These are phyloP conservation scores for Didymella pomorum DNA, from an alignment of 2,329 filamentous ascomycete genomes.

Conservation along the genomic window DNA sequence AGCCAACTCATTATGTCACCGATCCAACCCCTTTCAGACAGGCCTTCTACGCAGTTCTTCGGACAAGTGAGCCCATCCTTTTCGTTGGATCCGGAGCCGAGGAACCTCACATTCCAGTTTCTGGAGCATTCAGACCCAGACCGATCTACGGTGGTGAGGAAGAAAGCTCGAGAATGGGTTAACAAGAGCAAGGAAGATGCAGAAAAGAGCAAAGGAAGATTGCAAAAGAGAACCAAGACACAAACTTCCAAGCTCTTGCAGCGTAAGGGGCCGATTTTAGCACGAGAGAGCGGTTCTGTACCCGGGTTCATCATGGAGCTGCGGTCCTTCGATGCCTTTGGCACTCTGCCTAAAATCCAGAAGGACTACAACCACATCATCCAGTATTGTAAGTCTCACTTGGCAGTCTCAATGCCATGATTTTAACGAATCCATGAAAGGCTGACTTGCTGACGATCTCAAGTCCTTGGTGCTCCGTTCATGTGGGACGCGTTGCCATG, in stretches of 20 bases:
- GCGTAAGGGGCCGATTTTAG: background rate
- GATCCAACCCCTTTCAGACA: no score
- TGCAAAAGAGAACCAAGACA: background rate
- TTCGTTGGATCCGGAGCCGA: background rate
- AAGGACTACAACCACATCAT: background rate
- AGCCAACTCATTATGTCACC: no score
- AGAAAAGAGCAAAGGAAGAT: background rate
- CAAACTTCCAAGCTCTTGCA: background rate
- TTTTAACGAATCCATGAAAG: no score
- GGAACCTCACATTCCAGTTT: background rate
- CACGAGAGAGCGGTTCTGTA: background rate
- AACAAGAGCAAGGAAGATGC: slow-evolving; percentile 3
- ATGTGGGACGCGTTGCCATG: background rate
- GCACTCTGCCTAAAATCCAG: background rate
- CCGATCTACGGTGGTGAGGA: background rate
- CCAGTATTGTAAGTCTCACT: background rate
- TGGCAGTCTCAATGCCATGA: no score
- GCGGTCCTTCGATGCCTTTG: background rate
- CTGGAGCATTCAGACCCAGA: background rate
- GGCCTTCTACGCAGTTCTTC: background rate
- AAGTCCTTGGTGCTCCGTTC: background rate
- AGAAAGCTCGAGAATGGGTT: background rate
- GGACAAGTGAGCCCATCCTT: background rate
- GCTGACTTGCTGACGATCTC: background rate
- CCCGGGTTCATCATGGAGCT: background rate